Evolutionary conservation across 805 yeast species (phyloP), one percentile per base, ranked within the genome.

Genomic region (Kodamaea leandrae): DNA sequence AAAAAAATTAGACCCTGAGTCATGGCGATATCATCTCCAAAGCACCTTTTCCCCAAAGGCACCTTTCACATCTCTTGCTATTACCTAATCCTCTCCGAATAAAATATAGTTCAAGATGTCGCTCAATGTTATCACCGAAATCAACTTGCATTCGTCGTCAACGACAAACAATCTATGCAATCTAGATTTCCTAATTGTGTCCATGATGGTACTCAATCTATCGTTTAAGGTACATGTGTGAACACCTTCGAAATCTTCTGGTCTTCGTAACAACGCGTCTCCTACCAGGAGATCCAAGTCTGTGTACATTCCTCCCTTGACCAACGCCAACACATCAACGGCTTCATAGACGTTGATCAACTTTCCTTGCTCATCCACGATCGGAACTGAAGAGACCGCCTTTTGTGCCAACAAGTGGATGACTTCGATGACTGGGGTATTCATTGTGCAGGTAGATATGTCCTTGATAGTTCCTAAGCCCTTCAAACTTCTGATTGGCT

Each of bases 161-260:
- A 93, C 96, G 21, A 93, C 89, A 55, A 90, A 87, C 57, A 93
- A 76, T 61, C 99, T 76, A 60, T 93, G 97, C 46, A 93, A 74
- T 51, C 98, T 77, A 24, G 95, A 82, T 52, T 89, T 85, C 54
- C 97, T 78, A 45, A 93, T 88, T 25, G 96, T 90, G 59, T 90
- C 96, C 81, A 93, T 76, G 43, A 93, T 84, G 12, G 95, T 87
- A 46, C 91, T 83, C 43, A 93, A 68, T 48, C 90, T 76, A 60
- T 93, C 99, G 51, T 81, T 76, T 49, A 81, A 73, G 0, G 97
- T 87, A 64, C 99, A 93, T 0, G 98, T 93, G 64, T 89, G 87
- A 10, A 93, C 98, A 44, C 99, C 99, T 63, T 93, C 98, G 54
- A 91, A 93, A 59, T 93, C 97, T 52, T 90, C 96, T 3, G 96